Evolutionary conservation across 805 yeast genomes (phyloP).

Genomic region (Priceomyces medius): DNA sequence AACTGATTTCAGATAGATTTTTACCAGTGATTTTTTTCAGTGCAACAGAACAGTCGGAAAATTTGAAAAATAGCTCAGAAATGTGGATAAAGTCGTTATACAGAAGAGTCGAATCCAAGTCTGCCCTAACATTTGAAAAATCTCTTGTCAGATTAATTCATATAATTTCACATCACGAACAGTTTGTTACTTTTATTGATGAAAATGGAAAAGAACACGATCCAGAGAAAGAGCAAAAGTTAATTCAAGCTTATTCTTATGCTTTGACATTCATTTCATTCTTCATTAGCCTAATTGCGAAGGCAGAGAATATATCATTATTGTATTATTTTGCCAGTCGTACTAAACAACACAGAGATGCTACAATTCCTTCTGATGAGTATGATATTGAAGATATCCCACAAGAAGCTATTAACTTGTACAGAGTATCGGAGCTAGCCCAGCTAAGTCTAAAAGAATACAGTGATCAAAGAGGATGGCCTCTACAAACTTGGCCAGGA

Average conservation of each 20-base stretch:
- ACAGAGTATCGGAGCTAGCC: slow-evolving; percentile 69
- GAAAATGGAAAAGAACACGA: slow-evolving; percentile 14
- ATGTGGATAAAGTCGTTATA: slow-evolving; percentile 74
- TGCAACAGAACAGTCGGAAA: slow-evolving; percentile 70
- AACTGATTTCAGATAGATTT: slow-evolving; percentile 60
- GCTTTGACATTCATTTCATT: slow-evolving; percentile 61
- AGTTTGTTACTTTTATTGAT: slow-evolving; percentile 46
- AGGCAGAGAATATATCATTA: slow-evolving; percentile 65
- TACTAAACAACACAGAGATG: slow-evolving; percentile 75
- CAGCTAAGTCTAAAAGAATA: slow-evolving; percentile 63
- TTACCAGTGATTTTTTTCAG: slow-evolving; percentile 66
- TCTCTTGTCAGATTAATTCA: slow-evolving; percentile 67
- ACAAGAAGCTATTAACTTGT: slow-evolving; percentile 44
- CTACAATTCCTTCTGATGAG: slow-evolving; percentile 32
- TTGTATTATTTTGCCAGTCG: slow-evolving; percentile 75
- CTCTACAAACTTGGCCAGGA: slow-evolving; percentile 78
- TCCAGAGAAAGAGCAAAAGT: slow-evolving; percentile 13
- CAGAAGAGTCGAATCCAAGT: slow-evolving; percentile 29
- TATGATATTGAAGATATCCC: slow-evolving; percentile 23
- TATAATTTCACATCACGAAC: slow-evolving; percentile 72
- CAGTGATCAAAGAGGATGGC: slow-evolving; percentile 63
- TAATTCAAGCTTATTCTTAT: slow-evolving; percentile 48
- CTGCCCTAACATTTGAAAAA: slow-evolving; percentile 58
- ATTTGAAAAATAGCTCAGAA: slow-evolving; percentile 48
- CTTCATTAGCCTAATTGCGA: slow-evolving; percentile 59